These are phyloP conservation scores for Onygena corvina DNA, from an alignment of 2,329 filamentous ascomycete genomes.

Conservation along the genomic window DNA sequence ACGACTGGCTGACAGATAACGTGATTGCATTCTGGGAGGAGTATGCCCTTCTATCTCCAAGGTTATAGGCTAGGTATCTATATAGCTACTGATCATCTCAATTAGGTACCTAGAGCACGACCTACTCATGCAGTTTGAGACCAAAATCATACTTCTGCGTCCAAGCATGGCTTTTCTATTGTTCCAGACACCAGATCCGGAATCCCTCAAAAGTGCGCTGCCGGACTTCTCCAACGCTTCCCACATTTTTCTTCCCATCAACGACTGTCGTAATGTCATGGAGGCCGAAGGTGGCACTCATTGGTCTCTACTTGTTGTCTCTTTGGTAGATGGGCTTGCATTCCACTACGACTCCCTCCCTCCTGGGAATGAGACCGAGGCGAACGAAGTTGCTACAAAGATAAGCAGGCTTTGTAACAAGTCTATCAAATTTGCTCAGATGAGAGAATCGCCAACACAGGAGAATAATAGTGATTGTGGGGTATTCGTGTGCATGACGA, in stretches of 20 bases:
- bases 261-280: slow-evolving; percentile 66
- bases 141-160: slow-evolving; percentile 79
- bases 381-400: slow-evolving; percentile 55
- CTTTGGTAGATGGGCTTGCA: slow-evolving; percentile 72
- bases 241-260: slow-evolving; percentile 91
- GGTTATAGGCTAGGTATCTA: slow-evolving; percentile 9
- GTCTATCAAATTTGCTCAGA: slow-evolving; percentile 59
- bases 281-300: slow-evolving; percentile 83
- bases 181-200: slow-evolving; percentile 55
- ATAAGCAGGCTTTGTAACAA: slow-evolving; percentile 56
- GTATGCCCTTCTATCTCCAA: slow-evolving; percentile 40
- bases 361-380: slow-evolving; percentile 63
- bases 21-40: slow-evolving; percentile 96
- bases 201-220: slow-evolving; percentile 53
- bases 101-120: slow-evolving; percentile 72
- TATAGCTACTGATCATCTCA: slow-evolving; percentile 12
- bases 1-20: slow-evolving; percentile 96
- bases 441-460: slow-evolving; percentile 79
- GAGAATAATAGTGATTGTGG: slow-evolving; percentile 89
- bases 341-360: slow-evolving; percentile 93
- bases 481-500: slow-evolving; percentile 88
- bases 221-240: slow-evolving; percentile 70
- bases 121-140: slow-evolving; percentile 64
- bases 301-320: slow-evolving; percentile 88
- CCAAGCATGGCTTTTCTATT: slow-evolving; percentile 89